Evolutionary conservation across 75 land plant genomes (phyloP).

Genomic region (Sequoia sempervirens): DNA sequence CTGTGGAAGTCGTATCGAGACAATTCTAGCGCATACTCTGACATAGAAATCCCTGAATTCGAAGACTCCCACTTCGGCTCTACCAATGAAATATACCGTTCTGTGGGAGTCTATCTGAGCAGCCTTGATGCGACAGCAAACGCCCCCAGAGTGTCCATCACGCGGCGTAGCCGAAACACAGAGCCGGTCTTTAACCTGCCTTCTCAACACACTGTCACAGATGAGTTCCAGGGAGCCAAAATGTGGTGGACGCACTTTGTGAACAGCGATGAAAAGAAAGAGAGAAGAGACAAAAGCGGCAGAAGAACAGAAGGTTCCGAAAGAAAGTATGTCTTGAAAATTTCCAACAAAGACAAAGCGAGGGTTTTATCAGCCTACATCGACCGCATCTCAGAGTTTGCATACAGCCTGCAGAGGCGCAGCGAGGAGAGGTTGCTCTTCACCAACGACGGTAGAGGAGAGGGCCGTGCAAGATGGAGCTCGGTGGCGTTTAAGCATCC

Average conservation of each 20-base stretch:
- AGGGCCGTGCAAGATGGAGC: slow-evolving; percentile 11
- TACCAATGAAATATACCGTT: not conserved
- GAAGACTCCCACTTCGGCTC: too few species aligned
- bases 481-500: not conserved
- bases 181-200: slow-evolving; percentile 36
- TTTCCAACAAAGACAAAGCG: too few species aligned
- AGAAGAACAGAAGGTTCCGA: not conserved
- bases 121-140: slow-evolving; percentile 18
- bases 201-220: slow-evolving; percentile 26
- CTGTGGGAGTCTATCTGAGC: not conserved
- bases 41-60: too few species aligned
- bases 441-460: slow-evolving; percentile 17
- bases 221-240: slow-evolving; percentile 26
- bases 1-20: too few species aligned
- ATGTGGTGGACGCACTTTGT: slow-evolving; percentile 22
- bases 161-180: slow-evolving; percentile 20
- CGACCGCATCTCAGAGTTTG: too few species aligned
- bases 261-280: too few species aligned
- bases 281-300: too few species aligned
- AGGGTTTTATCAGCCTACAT: too few species aligned
- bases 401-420: too few species aligned
- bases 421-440: slow-evolving; percentile 10
- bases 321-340: too few species aligned
- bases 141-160: slow-evolving; percentile 28
- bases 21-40: too few species aligned